Evolutionary conservation across 2,329 filamentous ascomycete genomes (phyloP).

Genomic region (Fusarium sp.): DNA sequence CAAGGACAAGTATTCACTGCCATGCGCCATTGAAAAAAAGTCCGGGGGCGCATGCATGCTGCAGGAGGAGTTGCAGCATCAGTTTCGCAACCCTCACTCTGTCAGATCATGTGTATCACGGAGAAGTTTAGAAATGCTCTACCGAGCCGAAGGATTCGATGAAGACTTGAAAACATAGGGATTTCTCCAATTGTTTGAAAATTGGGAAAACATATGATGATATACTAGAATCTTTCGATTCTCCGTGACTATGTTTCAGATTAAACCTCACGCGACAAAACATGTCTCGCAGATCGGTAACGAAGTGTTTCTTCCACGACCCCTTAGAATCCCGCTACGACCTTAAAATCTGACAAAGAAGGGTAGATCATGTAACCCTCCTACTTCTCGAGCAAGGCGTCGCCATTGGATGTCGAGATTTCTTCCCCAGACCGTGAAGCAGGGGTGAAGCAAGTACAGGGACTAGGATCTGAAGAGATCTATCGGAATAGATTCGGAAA

Average conservation of each 20-base stretch:
- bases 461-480: slow-evolving; percentile 19
- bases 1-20: slow-evolving; percentile 6
- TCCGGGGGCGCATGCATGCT: slow-evolving; percentile 9
- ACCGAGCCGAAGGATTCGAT: neutral
- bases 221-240: slow-evolving; percentile 23
- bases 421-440: slow-evolving; percentile 17
- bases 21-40: slow-evolving; percentile 5
- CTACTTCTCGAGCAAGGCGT: neutral
- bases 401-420: neutral
- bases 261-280: slow-evolving; percentile 14
- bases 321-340: neutral
- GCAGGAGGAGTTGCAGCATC: slow-evolving; percentile 9
- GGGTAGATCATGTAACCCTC: slow-evolving; percentile 23
- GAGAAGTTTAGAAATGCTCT: neutral
- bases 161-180: neutral
- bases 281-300: slow-evolving; percentile 14
- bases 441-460: neutral
- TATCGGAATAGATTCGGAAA: slow-evolving; percentile 9
- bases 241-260: slow-evolving; percentile 15
- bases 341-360: neutral
- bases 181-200: neutral
- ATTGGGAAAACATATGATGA: neutral
- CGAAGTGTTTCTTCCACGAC: neutral
- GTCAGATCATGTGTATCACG: slow-evolving; percentile 24
- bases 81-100: slow-evolving; percentile 1